Evolutionary conservation across 1,139 yeast genomes (phyloP), one percentile per base, ranked within the genome.

Genomic region (Komagataea norvegica): DNA sequence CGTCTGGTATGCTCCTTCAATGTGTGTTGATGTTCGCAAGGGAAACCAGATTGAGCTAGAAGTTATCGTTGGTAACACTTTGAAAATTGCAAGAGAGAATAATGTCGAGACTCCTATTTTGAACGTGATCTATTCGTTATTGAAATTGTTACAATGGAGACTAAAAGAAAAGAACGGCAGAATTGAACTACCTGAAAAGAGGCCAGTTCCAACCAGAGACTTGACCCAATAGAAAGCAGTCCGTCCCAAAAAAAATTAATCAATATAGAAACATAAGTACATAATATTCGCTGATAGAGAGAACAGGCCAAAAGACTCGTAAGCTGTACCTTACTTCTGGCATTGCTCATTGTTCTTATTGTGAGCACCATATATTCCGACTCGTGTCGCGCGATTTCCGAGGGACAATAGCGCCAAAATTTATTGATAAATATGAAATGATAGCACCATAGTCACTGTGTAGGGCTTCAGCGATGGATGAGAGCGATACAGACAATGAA

Each of bases 21-120:
- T 81, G 15, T 70, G 77, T 47, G 77, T 83, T 11, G 94, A 83
- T 56, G 66, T 72, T 22, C 70, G 83, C 42, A 80, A 81, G 58
- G 77, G 77, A 16, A 82, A 81, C 51, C 77, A 79, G 41, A 70
- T 82, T 53, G 94, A 85, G 58, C 61, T 79, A 37, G 88, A 82
- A 52, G 77, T 75, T 17, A 78, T 85, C 44, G 62, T 83, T 38
- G 89, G 91, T 2, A 82, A 79, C 54, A 87, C 91, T 0, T 60
- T 85, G 45, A 67, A 68, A 29, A 64, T 77, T 35, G 91, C 88
- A 2, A 56, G 64, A 33, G 65, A 64, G 39, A 70, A 76, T 43
- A 67, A 68, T 4, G 74, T 84, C n/a, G 55, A 61, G 0, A 67
- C 81, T 1, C 94, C 93, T 0, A 63, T 70, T 4, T 66, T 85